phyloP scores from a whole-genome alignment of 257 asterid species.

The Primulina tabacum region DNA sequence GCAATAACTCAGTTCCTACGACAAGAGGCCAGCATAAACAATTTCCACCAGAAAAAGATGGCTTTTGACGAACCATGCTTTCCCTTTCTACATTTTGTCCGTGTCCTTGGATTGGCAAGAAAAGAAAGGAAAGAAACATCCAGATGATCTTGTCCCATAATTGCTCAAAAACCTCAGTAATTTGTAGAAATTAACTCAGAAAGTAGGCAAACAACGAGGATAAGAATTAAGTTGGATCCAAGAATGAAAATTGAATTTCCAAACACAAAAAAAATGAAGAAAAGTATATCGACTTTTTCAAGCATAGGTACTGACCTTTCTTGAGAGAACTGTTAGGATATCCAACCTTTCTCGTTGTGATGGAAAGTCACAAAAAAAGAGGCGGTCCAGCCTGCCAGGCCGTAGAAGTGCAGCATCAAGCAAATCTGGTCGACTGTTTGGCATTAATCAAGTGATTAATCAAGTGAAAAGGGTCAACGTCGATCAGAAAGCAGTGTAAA shows the following conservation, averaged over 20 bases:
- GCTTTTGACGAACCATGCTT: background rate
- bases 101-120: background rate
- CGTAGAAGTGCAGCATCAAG: conserved; percentile 99
- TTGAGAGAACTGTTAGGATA: conserved; percentile 78
- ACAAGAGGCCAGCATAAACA: background rate
- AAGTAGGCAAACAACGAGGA: conserved; percentile 16
- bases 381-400: conserved; percentile 96
- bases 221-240: background rate
- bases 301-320: conserved; percentile 49
- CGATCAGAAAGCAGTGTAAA: background rate
- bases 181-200: background rate
- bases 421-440: conserved; percentile 83
- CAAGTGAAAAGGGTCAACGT: background rate
- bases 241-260: background rate
- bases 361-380: conserved; percentile 92
- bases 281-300: conserved; percentile 1
- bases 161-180: background rate
- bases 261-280: conserved; percentile 7
- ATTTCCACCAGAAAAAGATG: background rate
- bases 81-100: background rate
- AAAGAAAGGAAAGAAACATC: background rate
- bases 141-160: background rate
- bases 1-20: background rate
- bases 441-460: conserved; percentile 17
- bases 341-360: conserved; percentile 73